phyloP scores from a whole-genome alignment of 2,329 filamentous ascomycete species.

The Penicillium freii region DNA sequence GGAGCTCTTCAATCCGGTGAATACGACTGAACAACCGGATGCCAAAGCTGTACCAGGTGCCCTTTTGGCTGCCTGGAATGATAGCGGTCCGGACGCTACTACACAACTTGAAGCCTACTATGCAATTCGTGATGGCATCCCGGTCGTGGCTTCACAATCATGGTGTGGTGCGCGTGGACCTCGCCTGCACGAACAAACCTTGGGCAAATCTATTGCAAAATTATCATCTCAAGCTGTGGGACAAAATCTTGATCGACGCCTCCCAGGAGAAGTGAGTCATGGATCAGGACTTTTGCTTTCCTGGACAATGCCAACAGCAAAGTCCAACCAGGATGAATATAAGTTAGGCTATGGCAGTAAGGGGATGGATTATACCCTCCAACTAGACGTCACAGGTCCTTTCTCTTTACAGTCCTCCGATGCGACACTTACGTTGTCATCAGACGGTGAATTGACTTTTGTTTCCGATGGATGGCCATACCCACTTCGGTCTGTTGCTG shows the following conservation, averaged over 20 bases:
- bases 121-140: conserved; percentile 51
- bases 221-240: conserved; percentile 46
- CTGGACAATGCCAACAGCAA: conserved; percentile 35
- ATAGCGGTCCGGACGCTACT: conserved; percentile 53
- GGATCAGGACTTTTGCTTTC: conserved; percentile 30
- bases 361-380: conserved; percentile 57
- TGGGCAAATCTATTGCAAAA: conserved; percentile 41
- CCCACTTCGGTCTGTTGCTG: conserved; percentile 49
- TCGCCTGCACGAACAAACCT: conserved; percentile 39
- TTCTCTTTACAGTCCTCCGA: conserved; percentile 49
- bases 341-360: conserved; percentile 50
- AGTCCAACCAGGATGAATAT: conserved; percentile 28
- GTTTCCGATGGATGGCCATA: conserved; percentile 48
- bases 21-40: conserved; percentile 49
- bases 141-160: conserved; percentile 53
- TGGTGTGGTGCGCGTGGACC: conserved; percentile 52
- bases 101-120: conserved; percentile 55
- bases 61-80: conserved; percentile 55
- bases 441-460: conserved; percentile 43
- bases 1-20: conserved; percentile 51
- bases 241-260: conserved; percentile 49
- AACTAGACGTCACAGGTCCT: conserved; percentile 46
- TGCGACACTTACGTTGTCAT: conserved; percentile 40
- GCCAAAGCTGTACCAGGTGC: conserved; percentile 47
- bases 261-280: neutral